phyloP scores from a whole-genome alignment of 352 stramenopile species.

The Thraustochytrium striatum region DNA sequence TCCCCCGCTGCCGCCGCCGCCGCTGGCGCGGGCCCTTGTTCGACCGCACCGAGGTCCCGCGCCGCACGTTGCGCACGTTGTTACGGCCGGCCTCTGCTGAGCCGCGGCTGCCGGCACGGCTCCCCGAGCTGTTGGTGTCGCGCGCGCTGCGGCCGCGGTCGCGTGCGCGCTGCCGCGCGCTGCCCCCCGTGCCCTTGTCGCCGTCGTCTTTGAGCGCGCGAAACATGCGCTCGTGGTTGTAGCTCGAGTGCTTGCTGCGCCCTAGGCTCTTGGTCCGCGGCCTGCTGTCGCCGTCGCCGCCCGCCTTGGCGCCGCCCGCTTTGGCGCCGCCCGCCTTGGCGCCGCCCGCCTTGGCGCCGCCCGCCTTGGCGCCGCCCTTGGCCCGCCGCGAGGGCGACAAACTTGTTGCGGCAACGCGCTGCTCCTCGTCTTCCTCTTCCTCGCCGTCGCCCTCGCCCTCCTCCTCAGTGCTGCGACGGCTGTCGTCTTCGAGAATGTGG shows the following conservation, averaged over 20 bases:
- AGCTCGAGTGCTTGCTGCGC: neutral
- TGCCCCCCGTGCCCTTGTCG: neutral
- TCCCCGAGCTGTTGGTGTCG: neutral
- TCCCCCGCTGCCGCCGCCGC: constrained; percentile 19
- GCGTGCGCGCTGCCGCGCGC: no score
- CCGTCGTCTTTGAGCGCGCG: no score
- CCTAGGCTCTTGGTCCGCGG: neutral
- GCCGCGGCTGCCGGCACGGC: neutral
- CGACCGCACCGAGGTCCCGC: neutral
- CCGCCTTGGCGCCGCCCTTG: no score
- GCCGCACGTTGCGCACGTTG: no score
- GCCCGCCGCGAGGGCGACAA: no score
- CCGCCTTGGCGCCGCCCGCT: neutral
- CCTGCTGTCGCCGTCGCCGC: neutral
- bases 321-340: neutral
- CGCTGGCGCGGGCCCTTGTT: neutral
- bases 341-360: no score
- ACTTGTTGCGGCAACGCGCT: neutral
- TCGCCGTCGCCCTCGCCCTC: neutral
- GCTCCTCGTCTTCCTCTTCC: neutral
- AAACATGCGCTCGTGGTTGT: neutral
- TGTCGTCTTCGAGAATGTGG: constrained; percentile 8
- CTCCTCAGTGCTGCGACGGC: neutral
- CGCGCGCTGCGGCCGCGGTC: no score
- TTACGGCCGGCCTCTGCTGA: no score